phyloP scores from a whole-genome alignment of 805 yeast species.

The Jamesozyma hellenica region DNA sequence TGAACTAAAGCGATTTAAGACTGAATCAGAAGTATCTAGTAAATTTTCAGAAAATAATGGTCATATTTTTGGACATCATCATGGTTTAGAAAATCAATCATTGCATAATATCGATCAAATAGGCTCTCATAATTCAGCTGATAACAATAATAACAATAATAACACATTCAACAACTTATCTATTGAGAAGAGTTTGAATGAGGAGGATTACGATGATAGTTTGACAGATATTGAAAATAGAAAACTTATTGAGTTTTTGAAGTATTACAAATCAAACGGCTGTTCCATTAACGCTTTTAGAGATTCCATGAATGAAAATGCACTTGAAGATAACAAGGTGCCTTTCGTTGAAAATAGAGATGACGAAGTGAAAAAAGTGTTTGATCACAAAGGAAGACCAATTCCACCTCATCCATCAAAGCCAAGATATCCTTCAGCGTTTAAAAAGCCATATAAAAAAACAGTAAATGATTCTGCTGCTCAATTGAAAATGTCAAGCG shows the following conservation, averaged over 20 bases:
- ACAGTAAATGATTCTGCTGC: neutral
- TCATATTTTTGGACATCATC: conserved; percentile 1
- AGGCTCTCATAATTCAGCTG: conserved; percentile 3
- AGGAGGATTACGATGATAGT: neutral
- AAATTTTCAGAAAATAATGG: too few relatives aligned
- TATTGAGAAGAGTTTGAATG: neutral
- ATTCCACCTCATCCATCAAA: conserved; percentile 43
- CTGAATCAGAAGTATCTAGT: too few relatives aligned
- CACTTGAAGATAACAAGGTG: too few relatives aligned
- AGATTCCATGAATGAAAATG: conserved; percentile 14
- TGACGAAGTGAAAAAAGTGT: conserved; percentile 8
- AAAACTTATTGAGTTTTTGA: conserved; percentile 37
- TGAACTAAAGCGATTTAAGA: too few relatives aligned
- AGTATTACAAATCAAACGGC: conserved; percentile 28
- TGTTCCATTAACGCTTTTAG: conserved; percentile 18
- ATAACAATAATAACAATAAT: neutral
- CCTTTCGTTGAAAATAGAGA: too few relatives aligned
- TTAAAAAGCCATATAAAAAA: conserved; percentile 16
- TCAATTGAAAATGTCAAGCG: neutral
- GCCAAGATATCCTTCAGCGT: conserved; percentile 42
- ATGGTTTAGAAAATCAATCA: too few relatives aligned
- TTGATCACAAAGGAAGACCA: conserved; percentile 36
- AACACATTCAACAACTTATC: neutral
- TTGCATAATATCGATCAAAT: conserved; percentile 5
- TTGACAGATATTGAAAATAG: conserved; percentile 34